phyloP scores from a whole-genome alignment of 192 early-diverging fungal species.

The Chytriomyces confervae region DNA sequence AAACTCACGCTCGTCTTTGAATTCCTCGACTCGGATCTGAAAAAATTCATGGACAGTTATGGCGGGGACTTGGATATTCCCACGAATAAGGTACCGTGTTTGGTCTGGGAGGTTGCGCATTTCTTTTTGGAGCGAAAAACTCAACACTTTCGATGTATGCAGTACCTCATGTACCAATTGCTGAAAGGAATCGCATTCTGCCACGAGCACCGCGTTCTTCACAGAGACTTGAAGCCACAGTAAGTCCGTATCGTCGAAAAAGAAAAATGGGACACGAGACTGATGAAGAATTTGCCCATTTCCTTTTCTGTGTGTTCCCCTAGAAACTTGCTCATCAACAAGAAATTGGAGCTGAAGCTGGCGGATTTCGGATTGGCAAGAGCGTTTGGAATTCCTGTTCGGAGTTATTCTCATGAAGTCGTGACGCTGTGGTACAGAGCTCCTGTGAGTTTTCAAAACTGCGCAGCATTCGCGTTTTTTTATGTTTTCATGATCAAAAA shows the following conservation, averaged over 20 bases:
- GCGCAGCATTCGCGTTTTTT: not conserved
- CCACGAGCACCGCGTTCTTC: conserved; percentile 94
- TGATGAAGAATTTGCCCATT: conserved; percentile 28
- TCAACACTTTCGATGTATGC: not conserved
- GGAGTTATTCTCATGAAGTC: conserved; percentile 88
- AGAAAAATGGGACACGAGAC: conserved; percentile 55
- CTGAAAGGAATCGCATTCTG: conserved; percentile 96
- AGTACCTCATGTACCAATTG: conserved; percentile 98
- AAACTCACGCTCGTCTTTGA: conserved; percentile 99
- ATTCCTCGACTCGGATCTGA: conserved; percentile 97
- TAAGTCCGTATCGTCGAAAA: conserved; percentile 27
- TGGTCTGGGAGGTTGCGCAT: too few relatives aligned
- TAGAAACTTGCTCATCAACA: conserved; percentile 95
- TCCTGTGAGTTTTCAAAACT: conserved; percentile 48
- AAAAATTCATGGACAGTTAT: conserved; percentile 93
- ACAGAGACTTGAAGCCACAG: conserved; percentile 77
- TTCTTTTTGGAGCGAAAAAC: conserved; percentile 1
- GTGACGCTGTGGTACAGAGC: conserved; percentile 98
- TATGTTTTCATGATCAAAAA: not conserved
- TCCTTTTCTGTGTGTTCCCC: conserved; percentile 68
- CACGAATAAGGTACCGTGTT: conserved; percentile 77
- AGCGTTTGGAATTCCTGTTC: conserved; percentile 89
- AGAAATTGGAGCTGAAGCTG: conserved; percentile 64
- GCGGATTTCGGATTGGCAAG: conserved; percentile 95
- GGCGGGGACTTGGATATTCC: conserved; percentile 51